phyloP scores from a whole-genome alignment of 2,329 filamentous ascomycete genomes.

The Bipolaris victoriae region DNA sequence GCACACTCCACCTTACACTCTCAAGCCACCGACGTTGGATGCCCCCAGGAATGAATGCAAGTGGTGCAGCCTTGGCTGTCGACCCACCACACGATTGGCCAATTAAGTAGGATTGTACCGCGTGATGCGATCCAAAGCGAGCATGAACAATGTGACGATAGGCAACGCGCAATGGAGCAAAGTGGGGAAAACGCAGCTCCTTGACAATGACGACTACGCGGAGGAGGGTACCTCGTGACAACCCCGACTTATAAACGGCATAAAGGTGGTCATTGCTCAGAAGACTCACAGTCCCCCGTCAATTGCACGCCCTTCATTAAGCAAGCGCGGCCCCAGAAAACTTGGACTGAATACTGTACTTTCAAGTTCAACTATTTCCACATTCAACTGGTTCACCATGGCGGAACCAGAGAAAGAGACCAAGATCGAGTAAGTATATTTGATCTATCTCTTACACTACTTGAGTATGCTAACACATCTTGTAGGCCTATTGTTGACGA shows the following conservation, averaged over 20 bases:
- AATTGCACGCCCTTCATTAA: background rate
- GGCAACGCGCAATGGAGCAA: background rate
- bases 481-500: conserved; percentile 22
- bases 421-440: conserved; percentile 24
- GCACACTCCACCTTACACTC: conserved; percentile 4
- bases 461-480: conserved; percentile 4
- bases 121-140: conserved; percentile 4
- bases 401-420: conserved; percentile 26
- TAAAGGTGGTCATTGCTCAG: background rate
- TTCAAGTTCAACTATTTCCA: background rate
- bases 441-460: background rate
- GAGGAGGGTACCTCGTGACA: background rate
- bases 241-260: background rate
- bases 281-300: background rate
- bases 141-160: background rate
- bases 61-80: background rate
- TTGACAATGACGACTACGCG: background rate
- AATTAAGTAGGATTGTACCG: background rate
- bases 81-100: background rate
- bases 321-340: background rate
- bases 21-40: conserved; percentile 7
- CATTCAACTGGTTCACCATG: conserved; percentile 1
- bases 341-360: background rate
- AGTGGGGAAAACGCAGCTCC: background rate
- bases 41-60: background rate